A percentile compares a stretch with the other conserved stretches of the same genome.
phyloP scores from a whole-genome alignment of 2,329 filamentous ascomycete species.

The Epichloe scottii region DNA sequence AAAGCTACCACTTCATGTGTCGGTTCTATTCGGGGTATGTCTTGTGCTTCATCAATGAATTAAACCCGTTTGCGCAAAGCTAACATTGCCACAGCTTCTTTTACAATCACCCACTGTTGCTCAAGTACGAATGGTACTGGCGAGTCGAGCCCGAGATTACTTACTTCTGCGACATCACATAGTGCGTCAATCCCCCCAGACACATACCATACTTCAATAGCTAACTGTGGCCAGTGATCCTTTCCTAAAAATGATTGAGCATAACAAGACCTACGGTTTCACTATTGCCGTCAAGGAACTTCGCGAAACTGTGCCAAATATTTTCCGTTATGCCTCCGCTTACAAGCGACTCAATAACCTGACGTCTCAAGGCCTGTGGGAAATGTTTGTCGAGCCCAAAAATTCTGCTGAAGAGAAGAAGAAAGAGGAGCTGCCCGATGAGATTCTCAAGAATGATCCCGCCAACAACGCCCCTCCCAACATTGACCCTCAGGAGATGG shows the following conservation, averaged over 20 bases:
- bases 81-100: conserved; percentile 53
- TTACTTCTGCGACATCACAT: conserved; percentile 99
- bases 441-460: conserved; percentile 66
- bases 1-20: conserved; percentile 99
- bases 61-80: not conserved
- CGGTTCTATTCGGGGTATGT: conserved; percentile 93
- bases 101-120: conserved; percentile 87
- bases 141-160: conserved; percentile 97
- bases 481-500: conserved; percentile 87
- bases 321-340: conserved; percentile 96
- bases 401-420: conserved; percentile 52
- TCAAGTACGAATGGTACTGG: conserved; percentile 99
- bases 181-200: conserved; percentile 39
- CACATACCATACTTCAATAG: not conserved
- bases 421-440: conserved; percentile 62
- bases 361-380: conserved; percentile 86
- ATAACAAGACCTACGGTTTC: conserved; percentile 97
- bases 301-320: conserved; percentile 94
- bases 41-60: not conserved
- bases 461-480: conserved; percentile 59
- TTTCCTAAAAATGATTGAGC: conserved; percentile 85
- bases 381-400: conserved; percentile 84
- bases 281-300: conserved; percentile 98
- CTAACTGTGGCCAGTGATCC: conserved; percentile 44
- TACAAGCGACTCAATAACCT: conserved; percentile 91